A percentile compares a stretch with the other conserved stretches of the same genome.
Evolutionary conservation across 306 rosid genomes (phyloP).

Genomic region (Fragaria ananassa): DNA sequence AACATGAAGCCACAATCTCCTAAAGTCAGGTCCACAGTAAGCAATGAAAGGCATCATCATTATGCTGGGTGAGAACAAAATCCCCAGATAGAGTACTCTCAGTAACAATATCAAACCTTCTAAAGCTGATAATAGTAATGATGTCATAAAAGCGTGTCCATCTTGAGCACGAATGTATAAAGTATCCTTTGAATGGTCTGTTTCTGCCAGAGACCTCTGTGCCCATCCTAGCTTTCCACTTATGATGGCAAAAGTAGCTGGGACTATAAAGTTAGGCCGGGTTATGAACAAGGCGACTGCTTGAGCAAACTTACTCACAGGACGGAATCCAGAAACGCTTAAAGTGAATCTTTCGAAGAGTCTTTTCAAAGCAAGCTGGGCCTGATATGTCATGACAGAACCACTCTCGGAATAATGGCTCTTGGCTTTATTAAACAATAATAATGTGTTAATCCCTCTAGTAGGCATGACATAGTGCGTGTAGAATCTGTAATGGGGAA

Average conservation of each 20-base stretch:
- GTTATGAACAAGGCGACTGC: constrained; percentile 78
- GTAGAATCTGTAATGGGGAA: constrained; percentile 46
- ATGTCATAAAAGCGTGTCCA: constrained; percentile 62
- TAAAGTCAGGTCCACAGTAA: constrained; percentile 56
- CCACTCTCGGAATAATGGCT: constrained; percentile 35
- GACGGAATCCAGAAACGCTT: constrained; percentile 37
- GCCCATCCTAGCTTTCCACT: constrained; percentile 81
- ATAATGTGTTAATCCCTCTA: constrained; percentile 39
- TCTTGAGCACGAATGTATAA: constrained; percentile 71
- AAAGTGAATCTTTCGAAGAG: constrained; percentile 49
- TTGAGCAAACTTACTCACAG: constrained; percentile 69
- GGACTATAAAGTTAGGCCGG: constrained; percentile 74
- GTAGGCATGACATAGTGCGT: constrained; percentile 35
- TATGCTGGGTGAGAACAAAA: constrained; percentile 84
- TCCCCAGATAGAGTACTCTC: constrained; percentile 71
- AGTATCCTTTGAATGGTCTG: constrained; percentile 51
- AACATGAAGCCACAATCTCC: constrained; percentile 76
- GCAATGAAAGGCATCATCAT: constrained; percentile 83
- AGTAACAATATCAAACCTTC: constrained; percentile 60
- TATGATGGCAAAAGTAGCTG: constrained; percentile 73
- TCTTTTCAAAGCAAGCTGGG: constrained; percentile 64
- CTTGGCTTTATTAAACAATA: constrained; percentile 35
- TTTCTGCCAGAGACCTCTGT: constrained; percentile 46
- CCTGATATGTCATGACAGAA: constrained; percentile 40
- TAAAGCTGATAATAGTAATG: constrained; percentile 45